Evolutionary conservation across 2,329 filamentous ascomycete species (phyloP), one percentile per base, ranked within the genome.

Genomic region (Dactylellina haptotyla): DNA sequence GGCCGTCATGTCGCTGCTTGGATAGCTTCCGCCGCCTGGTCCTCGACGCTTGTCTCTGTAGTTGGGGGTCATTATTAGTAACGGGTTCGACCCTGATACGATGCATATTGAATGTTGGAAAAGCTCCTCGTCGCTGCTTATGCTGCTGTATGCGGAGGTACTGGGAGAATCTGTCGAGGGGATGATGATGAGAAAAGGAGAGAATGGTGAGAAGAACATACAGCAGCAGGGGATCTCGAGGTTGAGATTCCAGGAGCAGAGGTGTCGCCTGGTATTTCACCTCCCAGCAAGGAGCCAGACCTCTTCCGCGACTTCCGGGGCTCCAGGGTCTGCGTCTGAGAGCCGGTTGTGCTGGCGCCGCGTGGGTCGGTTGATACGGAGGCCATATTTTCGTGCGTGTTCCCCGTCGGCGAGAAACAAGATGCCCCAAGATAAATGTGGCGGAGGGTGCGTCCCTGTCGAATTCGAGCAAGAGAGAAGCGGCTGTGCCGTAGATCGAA

Each of bases 221-320:
- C 77, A 25, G 75, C 75, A 58, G 76, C 66, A 37, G 77, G 77
- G 48, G 77, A 76, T 51, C 69, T 71, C 75, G 77, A 77, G 30
- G 76, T 78, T 6, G 76, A 75, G 48, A 78, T 75, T 39, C 75
- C 77, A 34, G 77, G 76, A 63, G 75, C 76, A 39, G 76, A 75
- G 32, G 77, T 78, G 53, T 78, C 77, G 10, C 75, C 77, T 20
- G 65, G 67, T 69, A 74, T 76, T 51, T 78, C 76, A 59, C 67
- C 76, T 37, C 70, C 72, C 37, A 76, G 75, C 43, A 78, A 64
- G 18, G 74, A 76, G 34, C 75, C 75, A 16, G 56, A 74, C 67
- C 76, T 69, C 59, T 62, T 75, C 41, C 67, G 67, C 53, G 67
- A 64, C 67, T 72, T 72, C 59, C 45, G 67, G 59, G 67, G 67